Percentiles rank a stretch among this genome's conserved stretches.
phyloP scores from a whole-genome alignment of 306 rosid species.

The Vigna nakashimae region DNA sequence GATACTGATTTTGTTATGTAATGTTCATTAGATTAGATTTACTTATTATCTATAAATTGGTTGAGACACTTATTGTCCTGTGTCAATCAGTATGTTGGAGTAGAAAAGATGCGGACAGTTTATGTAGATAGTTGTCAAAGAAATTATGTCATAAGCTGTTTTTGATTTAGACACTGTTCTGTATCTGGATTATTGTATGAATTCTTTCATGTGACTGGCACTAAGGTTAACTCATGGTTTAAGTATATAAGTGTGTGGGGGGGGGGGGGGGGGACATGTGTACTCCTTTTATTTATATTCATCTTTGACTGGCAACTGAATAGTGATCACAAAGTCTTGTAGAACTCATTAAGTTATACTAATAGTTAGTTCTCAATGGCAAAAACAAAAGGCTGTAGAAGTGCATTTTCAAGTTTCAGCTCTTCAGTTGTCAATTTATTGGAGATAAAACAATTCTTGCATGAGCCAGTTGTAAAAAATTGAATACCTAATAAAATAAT shows the following conservation, averaged over 20 bases:
- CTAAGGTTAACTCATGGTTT: neutral
- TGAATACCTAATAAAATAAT: neutral
- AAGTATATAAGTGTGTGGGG: neutral
- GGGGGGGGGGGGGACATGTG: no score
- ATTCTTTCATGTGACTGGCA: constrained; percentile 5
- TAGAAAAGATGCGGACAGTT: neutral
- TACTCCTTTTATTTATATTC: neutral
- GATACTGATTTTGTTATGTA: constrained; percentile 10
- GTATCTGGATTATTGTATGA: neutral
- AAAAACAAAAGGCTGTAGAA: neutral
- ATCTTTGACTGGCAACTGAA: neutral
- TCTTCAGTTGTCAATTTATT: neutral
- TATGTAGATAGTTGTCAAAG: neutral
- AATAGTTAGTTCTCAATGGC: neutral
- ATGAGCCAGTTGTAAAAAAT: neutral
- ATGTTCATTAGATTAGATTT: neutral
- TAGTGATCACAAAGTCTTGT: neutral
- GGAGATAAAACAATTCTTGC: neutral
- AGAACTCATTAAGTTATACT: constrained; percentile 2
- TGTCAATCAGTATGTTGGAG: neutral
- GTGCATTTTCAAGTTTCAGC: neutral
- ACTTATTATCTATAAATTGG: constrained; percentile 3
- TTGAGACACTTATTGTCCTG: neutral
- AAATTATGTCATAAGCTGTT: constrained; percentile 5
- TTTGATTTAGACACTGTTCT: constrained; percentile 12